Conservation (phyloP, 257 asterid species). For the Jacaranda copaia region DNA sequence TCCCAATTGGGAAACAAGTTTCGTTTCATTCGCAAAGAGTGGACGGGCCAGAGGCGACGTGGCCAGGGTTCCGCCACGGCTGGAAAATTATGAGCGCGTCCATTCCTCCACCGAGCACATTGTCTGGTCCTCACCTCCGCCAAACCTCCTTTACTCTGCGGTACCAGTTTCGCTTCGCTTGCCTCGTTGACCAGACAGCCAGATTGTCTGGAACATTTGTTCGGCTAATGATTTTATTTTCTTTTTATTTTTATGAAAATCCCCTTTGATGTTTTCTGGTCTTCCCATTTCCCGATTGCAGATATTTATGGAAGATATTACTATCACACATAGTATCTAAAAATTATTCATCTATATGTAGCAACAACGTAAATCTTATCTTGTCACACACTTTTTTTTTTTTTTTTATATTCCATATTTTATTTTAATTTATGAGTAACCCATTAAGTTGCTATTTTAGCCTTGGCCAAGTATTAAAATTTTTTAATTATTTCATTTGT, state of each 20-base stretch:
- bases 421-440: no score
- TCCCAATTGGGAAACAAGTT: neutral
- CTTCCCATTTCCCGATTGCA: neutral
- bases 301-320: no score
- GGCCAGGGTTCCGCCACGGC: conserved; percentile 42
- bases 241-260: no score
- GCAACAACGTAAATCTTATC: no score
- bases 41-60: conserved; percentile 44
- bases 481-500: no score
- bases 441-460: no score
- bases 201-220: neutral
- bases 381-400: no score
- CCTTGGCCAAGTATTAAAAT: no score
- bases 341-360: no score
- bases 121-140: neutral
- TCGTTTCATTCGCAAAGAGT: conserved; percentile 18
- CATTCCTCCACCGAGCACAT: conserved; percentile 36
- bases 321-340: no score
- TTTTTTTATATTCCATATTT: no score
- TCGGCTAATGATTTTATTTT: neutral
- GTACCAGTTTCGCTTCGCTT: neutral
- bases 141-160: neutral
- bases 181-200: neutral
- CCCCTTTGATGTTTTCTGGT: neutral
- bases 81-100: conserved; percentile 49